Evolutionary conservation across 2,329 filamentous ascomycete species (phyloP), one percentile per base, ranked within the genome.

Genomic region (Aspergillus ustus): DNA sequence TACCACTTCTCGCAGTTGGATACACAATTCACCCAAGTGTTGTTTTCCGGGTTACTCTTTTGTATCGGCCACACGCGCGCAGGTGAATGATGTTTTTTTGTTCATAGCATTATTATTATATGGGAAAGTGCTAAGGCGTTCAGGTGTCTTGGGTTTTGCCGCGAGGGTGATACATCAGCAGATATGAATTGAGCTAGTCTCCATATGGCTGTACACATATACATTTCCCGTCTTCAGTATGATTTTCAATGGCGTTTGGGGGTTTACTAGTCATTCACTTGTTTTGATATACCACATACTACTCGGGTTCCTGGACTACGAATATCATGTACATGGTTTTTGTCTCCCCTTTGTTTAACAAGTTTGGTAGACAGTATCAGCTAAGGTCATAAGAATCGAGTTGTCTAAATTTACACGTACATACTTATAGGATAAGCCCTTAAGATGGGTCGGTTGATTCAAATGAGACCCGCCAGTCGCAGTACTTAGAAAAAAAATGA

Each of bases 71-170:
- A 2, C 48, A 44, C 6, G 25, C 15, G 9, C 31, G n/a, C 28
- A 31, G 31, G 57, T 40, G 34, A n/a, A 43, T 49, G 15, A 28
- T 7, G 25, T 40, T 28, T 22, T 34, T 37, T 28, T 59, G 29
- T 52, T 40, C 28, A 48, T 59, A 48, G 52, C 34, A 45, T 51
- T 43, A 48, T 51, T 43, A 48, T 29, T 48, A 59, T 48, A 58
- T 53, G 49, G 49, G 50, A 19, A 52, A 5, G 52, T 28, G 25
- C 29, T 31, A 48, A 37, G 40, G 56, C 43, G 49, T 25, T 48
- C 11, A 17, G 46, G 20, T 29, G 15, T 25, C 20, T 50, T 25
- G 2, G n/a, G 17, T 44, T 52, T 46, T 25, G 19, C 17, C 28
- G 20, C 28, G 8, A 57, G 45, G 54, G 4, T 37, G 20, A 37